These are phyloP conservation scores for Beauveria caledonica DNA, from an alignment of 2,329 filamentous ascomycete species.

Conservation along the genomic window DNA sequence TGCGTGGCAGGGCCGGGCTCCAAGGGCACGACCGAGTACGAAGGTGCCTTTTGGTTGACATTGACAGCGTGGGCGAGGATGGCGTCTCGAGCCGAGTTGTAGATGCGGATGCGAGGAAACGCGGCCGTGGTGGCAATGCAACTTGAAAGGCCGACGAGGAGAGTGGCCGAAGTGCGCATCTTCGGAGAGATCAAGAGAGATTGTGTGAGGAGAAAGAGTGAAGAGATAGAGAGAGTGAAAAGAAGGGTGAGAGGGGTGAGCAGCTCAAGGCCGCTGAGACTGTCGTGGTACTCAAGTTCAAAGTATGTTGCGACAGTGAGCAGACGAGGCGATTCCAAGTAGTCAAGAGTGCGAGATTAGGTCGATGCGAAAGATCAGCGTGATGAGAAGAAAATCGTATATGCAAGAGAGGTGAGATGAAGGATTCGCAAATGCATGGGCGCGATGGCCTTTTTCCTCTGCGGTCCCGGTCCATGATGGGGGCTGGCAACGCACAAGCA, in stretches of 20 bases:
- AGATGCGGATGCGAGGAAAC: slow-evolving; percentile 21
- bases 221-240: neutral
- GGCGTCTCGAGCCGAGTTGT: slow-evolving; percentile 5
- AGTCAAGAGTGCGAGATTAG: neutral
- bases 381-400: neutral
- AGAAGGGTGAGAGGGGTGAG: neutral
- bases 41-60: slow-evolving; percentile 19
- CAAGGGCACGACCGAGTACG: slow-evolving; percentile 32
- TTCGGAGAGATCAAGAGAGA: neutral
- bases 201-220: neutral
- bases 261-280: neutral
- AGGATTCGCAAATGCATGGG: slow-evolving; percentile 1
- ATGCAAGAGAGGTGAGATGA: neutral
- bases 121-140: slow-evolving; percentile 19
- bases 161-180: slow-evolving; percentile 24
- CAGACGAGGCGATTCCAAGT: neutral
- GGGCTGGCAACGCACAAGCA: neutral
- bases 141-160: slow-evolving; percentile 24
- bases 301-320: neutral
- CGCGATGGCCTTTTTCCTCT: slow-evolving; percentile 8
- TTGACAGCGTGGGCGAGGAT: neutral
- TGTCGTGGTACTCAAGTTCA: neutral
- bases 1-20: slow-evolving; percentile 21
- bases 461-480: neutral
- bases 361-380: neutral